Evolutionary conservation across 2,329 filamentous ascomycete species (phyloP), one percentile per base, ranked within the genome.

Genomic region (Tympanopsis confertula): DNA sequence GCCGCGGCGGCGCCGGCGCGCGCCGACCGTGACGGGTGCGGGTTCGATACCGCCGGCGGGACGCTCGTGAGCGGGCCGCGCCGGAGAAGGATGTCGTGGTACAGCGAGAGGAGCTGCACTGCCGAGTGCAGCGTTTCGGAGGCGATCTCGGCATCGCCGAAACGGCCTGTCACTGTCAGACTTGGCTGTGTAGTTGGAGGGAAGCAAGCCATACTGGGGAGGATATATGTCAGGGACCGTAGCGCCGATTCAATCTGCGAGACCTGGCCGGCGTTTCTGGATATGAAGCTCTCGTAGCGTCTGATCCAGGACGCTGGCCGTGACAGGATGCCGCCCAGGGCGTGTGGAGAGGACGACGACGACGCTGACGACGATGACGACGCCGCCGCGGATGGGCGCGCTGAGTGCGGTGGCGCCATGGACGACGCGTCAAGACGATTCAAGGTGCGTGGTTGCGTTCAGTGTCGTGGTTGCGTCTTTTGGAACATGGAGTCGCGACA

Each of bases 111-210:
- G 13, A 96, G 72, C 55, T 94, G 87, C 19, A 95, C 84, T 45
- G 81, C 78, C 13, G 86, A 91, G 57, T 94, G 86, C 36, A 94
- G 71, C 35, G 84, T 89, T 61, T 98, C 91, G 37, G 89, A 94
- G 36, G 89, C 86, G 48, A 96, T 82, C 57, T 96, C 91, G 44
- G 89, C 88, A 61, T 96, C 89, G 49, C 85, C 78, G 51, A 89
- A 89, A 38, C 85, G 83, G 40, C 85, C 79, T 82, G 43, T n/a
- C 22, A n/a, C 22, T 7, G 7, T n/a, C 7, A 26, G 22, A 26
- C 7, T 26, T 7, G 7, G 22, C n/a, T 26, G 22, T 7, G n/a
- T 26, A n/a, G 22, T 7, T 7, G n/a, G 22, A 26, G 22, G 7
- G 22, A 26, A n/a, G 7, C 22, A n/a, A 26, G 7, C 7, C 48